Conservation (phyloP, 495 filamentous ascomycete genomes). For the Aspergillus olivimuriae region DNA sequence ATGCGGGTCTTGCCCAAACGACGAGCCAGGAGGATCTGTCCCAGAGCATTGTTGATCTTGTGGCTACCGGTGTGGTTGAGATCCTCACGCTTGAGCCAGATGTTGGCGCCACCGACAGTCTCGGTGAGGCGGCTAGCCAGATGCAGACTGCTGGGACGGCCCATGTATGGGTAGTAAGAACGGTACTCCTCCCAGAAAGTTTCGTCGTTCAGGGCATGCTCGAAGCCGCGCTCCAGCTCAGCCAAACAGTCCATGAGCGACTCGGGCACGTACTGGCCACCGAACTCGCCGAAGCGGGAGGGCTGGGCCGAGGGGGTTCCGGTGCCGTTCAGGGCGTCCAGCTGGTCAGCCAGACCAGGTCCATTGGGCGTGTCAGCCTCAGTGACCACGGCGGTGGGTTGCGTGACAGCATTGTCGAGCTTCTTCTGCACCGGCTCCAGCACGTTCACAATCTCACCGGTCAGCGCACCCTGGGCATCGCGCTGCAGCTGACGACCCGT, state of each 20-base stretch:
- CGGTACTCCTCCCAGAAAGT: slow-evolving; percentile 96
- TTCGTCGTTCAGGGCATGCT: slow-evolving; percentile 74
- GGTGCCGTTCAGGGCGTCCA: slow-evolving; percentile 61
- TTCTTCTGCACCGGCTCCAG: slow-evolving; percentile 57
- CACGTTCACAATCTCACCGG: slow-evolving; percentile 34
- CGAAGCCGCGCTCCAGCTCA: slow-evolving; percentile 88
- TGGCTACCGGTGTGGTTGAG: slow-evolving; percentile 81
- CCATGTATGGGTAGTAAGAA: slow-evolving; percentile 97
- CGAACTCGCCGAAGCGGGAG: slow-evolving; percentile 90
- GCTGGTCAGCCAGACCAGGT: slow-evolving; percentile 62
- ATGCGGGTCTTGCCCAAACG: slow-evolving; percentile 86
- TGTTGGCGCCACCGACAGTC: slow-evolving; percentile 81
- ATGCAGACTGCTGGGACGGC: slow-evolving; percentile 86
- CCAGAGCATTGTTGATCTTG: slow-evolving; percentile 96
- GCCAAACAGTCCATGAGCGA: slow-evolving; percentile 94
- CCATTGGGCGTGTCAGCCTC: slow-evolving; percentile 50
- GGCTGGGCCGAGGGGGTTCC: slow-evolving; percentile 54
- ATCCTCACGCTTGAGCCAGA: slow-evolving; percentile 95
- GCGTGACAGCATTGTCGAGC: slow-evolving; percentile 19
- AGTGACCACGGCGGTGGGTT: slow-evolving; percentile 51
- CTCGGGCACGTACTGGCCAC: slow-evolving; percentile 98
- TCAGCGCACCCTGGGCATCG: slow-evolving; percentile 28
- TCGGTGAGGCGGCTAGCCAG: slow-evolving; percentile 81
- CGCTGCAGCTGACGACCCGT: slow-evolving; percentile 52
- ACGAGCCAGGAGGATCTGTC: slow-evolving; percentile 77